Evolutionary conservation across 1,284 basidiomycete genomes (phyloP).

Genomic region (Cystobasidiaceae sp.): DNA sequence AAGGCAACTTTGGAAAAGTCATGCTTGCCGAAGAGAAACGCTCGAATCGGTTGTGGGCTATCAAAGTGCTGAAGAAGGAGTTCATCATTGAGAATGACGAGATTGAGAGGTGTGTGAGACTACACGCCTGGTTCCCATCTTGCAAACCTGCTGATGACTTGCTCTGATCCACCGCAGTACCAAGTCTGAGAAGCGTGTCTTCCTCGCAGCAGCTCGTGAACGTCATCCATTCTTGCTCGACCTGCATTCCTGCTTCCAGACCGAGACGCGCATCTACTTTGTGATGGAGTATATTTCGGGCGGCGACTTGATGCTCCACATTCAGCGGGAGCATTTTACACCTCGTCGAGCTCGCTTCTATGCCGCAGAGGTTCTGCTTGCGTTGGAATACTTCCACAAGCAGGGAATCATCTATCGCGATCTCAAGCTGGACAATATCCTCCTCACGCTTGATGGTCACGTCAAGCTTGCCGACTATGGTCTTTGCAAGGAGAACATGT

Average conservation of each 20-base stretch:
- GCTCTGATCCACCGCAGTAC: conserved; percentile 60
- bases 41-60: conserved; percentile 83
- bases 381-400: conserved; percentile 95
- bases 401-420: conserved; percentile 94
- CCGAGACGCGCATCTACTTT: conserved; percentile 89
- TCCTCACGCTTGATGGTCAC: conserved; percentile 93
- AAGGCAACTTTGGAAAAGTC: conserved; percentile 99
- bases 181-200: conserved; percentile 98
- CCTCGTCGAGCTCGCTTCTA: conserved; percentile 91
- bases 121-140: conserved; percentile 23
- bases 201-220: conserved; percentile 90
- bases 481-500: conserved; percentile 99
- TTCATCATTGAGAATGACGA: conserved; percentile 99
- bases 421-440: conserved; percentile 96
- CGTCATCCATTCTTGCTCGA: conserved; percentile 96
- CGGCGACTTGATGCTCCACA: conserved; percentile 75
- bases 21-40: conserved; percentile 99
- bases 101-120: conserved; percentile 74
- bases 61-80: conserved; percentile 99
- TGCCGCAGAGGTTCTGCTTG: conserved; percentile 93
- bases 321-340: conserved; percentile 74
- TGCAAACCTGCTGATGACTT: neutral
- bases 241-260: conserved; percentile 99
- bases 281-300: conserved; percentile 57
- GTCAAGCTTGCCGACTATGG: conserved; percentile 99